Evolutionary conservation across 2,329 filamentous ascomycete species (phyloP), one percentile per base, ranked within the genome.

Genomic region (Cladosporium cucumerinum): DNA sequence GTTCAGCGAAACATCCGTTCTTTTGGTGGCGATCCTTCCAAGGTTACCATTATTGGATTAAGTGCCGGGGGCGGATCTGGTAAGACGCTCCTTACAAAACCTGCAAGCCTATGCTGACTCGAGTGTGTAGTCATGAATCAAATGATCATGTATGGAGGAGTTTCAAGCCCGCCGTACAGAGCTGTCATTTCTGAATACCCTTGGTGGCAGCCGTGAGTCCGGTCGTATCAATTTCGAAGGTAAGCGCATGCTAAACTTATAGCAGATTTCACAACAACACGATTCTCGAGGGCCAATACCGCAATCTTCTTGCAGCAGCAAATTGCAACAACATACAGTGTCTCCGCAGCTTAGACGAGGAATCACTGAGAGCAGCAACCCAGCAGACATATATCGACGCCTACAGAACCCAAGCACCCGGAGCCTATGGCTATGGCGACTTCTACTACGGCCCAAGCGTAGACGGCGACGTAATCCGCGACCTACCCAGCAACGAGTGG

Each of bases 371-470:
- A n/a, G 39, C 46, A 21, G 62, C 62, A 1, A 59, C 43, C 4
- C 62, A 64, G 55, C 32, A 59, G 30, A 64, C 55, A 26, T 64
- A 64, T 25, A 43, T 64, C 43, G 23, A 51, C 8, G 62, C 14
- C 0, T 64, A 64, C 32, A 46, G 30, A 1, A 39, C 23, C 0
- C 60, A 62, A 46, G 16, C 59, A 16, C 25, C 11, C 6, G 32
- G 48, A 14, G 30, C 46, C 18, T 64, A 64, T 11, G 78, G 77
- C 62, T 82, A 78, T 59, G 82, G 82, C 12, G 68, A 69, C 1
- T 85, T 81, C 69, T 77, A 76, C 7, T 79, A 76, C 63, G 70
- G 77, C 6, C 78, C 79, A 1, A 75, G 78, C 2, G 78, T 79
- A 0, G 78, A 80, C 61, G 77, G 77, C 11, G 69, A 71, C 1